Base-by-base conservation (phyloP, 352 stramenopile species). In the Phytophthora tubulina region DNA sequence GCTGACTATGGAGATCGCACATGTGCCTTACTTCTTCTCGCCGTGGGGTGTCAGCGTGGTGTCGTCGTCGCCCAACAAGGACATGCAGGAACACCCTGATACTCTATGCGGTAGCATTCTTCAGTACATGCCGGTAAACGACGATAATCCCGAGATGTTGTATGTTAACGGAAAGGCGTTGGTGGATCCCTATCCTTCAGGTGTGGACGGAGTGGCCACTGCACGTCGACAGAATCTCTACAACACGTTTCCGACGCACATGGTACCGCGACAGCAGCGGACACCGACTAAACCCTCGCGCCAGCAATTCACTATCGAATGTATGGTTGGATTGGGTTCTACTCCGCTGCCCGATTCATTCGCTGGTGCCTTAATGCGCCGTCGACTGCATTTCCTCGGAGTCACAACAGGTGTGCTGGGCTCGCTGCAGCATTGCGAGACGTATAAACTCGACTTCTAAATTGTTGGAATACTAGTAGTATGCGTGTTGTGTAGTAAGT, bases 161-260 rank as follows among this genome's bases (percentile, higher is more conserved):
- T 75, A 75, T 39, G 67, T 75, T 46, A 75, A 75, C 13, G 67
- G 67, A 9, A 75, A 75, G 42, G 67, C 61, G 21, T 49, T 75
- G 36, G 54, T 75, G 15, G 67, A 75, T 32, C 67, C 67, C 14
- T 75, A 75, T 14, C 68, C 68, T n/a, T 75, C 62, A 21, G 73
- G 73, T 21, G 52, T 83, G 5, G 60, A 78, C 3, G 39, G 46
- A 4, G 35, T 75, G 15, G 66, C 38, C 10, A 79, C 42, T 3
- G 52, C 64, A 0, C 49, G 55, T 15, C 50, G 59, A 9, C 84
- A 88, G 49, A 72, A 69, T 36, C 32, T 87, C 33, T 88, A 79
- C 67, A 88, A 89, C 48, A 52, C 62, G 3, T 78, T 80, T 5
- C 85, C 82, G 35, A 87, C 72, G 0, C 79, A 92, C 71, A 70